Percentiles rank a stretch among this genome's conserved stretches.
Evolutionary conservation across 2,329 filamentous ascomycete species (phyloP).

Genomic region (Fusarium udum): DNA sequence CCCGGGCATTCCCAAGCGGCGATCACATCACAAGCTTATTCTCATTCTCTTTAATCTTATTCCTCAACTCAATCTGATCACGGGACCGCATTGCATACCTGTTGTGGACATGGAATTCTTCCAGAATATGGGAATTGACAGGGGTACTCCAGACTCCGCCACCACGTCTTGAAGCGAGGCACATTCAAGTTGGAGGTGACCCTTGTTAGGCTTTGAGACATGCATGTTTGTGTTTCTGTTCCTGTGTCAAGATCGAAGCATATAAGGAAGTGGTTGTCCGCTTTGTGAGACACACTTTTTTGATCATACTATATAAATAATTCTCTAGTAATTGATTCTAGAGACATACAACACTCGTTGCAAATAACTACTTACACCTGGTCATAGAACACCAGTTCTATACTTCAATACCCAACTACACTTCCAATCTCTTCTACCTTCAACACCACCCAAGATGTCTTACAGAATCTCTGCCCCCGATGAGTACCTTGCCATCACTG

Average conservation of each 20-base stretch:
- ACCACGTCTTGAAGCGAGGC: constrained; percentile 14
- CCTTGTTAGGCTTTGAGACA: neutral
- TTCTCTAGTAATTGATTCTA: constrained; percentile 7
- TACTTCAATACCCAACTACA: neutral
- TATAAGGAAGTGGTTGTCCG: constrained; percentile 15
- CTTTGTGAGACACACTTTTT: neutral
- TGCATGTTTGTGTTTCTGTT: neutral
- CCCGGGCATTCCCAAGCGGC: constrained; percentile 1
- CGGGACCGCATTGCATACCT: constrained; percentile 7
- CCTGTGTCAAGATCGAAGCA: constrained; percentile 1
- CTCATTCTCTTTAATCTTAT: neutral
- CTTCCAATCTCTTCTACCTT: neutral
- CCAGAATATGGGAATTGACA: constrained; percentile 11
- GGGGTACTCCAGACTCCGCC: constrained; percentile 15
- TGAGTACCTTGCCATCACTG: constrained; percentile 88
- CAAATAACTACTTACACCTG: neutral
- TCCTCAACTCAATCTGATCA: constrained; percentile 2
- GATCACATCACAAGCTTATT: neutral
- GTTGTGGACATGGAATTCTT: constrained; percentile 19
- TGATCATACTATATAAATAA: neutral
- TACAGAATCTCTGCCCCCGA: constrained; percentile 79
- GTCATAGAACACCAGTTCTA: neutral
- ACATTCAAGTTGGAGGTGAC: neutral
- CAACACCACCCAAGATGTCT: constrained; percentile 53
- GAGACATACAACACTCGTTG: constrained; percentile 18